Base-by-base conservation (phyloP, 2,329 filamentous ascomycete species). In the Dendryphion nanum region DNA sequence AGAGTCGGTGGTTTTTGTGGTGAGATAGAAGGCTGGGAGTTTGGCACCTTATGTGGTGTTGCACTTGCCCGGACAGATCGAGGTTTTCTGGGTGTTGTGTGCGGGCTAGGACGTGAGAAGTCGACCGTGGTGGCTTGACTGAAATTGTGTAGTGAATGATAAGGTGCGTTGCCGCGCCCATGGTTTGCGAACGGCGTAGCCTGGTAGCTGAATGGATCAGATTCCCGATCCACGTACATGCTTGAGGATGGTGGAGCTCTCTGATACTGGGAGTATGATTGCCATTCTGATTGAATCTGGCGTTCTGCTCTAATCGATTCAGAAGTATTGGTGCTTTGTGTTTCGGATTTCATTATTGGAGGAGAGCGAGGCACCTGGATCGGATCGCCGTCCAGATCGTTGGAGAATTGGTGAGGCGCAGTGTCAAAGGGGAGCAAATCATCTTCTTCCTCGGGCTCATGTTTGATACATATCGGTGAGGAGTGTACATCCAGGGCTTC, bases 41-140 rank as follows among this genome's bases (percentile, higher is more conserved):
- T 51, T 2, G 45, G 45, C 3, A 44, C 40, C 14, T 48, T 50
- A 4, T 51, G 50, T 0, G 60, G 58, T 3, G 58, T 45, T 8
- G 50, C 46, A 23, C 49, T 60, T 4, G 18, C 21, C 0, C 31
- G 38, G 18, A 51, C 48, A 1, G 38, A 38, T 33, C 10, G 6
- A 5, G 8, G 33, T 29, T 37, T 41, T 7, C 19, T 28, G 5
- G 39, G 39, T n/a, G 34, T 38, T 18, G 15, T 16, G 5, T 20
- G 12, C 26, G 21, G 21, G 18, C 17, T 26, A 2, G 17, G 20
- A 28, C 48, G 49, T 15, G 47, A 48, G 16, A 32, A 32, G 12
- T 62, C 59, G 3, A 64, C 44, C 3, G 61, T 64, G 6, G 61
- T 64, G 1, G 61, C 61, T 48, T 64, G 61, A 35, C 59, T 63